A percentile compares a stretch with the other conserved stretches of the same genome.
phyloP scores from a whole-genome alignment of 805 yeast genomes.

The Brettanomyces anomalus region DNA sequence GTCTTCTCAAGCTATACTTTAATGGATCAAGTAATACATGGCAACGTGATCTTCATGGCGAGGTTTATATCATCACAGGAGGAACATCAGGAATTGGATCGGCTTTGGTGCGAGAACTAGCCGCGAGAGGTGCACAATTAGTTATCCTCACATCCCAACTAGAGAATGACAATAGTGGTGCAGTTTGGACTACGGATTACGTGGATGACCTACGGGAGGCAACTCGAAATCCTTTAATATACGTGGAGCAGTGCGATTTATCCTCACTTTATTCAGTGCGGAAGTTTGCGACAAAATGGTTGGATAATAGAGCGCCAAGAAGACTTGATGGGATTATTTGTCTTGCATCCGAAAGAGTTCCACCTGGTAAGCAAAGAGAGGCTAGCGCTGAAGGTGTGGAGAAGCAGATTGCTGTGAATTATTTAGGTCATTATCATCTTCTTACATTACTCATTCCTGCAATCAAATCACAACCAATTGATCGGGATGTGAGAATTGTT shows the following conservation, averaged over 20 bases:
- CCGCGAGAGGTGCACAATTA: constrained; percentile 77
- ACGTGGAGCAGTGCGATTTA: constrained; percentile 87
- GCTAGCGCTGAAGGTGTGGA: constrained; percentile 80
- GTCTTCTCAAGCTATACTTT: constrained; percentile 59
- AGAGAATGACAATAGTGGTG: constrained; percentile 22
- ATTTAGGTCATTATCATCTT: constrained; percentile 72
- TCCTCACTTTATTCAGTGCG: constrained; percentile 66
- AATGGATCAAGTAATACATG: constrained; percentile 79
- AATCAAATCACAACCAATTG: constrained; percentile 83
- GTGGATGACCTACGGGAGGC: constrained; percentile 65
- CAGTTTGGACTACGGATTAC: constrained; percentile 65
- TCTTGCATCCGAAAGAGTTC: constrained; percentile 77
- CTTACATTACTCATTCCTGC: constrained; percentile 77
- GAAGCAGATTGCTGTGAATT: constrained; percentile 75
- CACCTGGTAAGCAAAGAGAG: constrained; percentile 56
- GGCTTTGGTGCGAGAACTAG: constrained; percentile 62
- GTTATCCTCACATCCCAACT: constrained; percentile 56
- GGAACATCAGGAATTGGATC: constrained; percentile 93
- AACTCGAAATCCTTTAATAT: constrained; percentile 66
- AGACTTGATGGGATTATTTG: constrained; percentile 85
- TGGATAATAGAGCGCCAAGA: constrained; percentile 84
- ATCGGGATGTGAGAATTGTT: constrained; percentile 81
- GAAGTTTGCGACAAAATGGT: constrained; percentile 89
- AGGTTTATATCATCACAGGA: constrained; percentile 79
- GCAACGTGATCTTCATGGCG: constrained; percentile 90